phyloP scores from a whole-genome alignment of 2,329 filamentous ascomycete genomes.

The Cryphonectria parasitica region DNA sequence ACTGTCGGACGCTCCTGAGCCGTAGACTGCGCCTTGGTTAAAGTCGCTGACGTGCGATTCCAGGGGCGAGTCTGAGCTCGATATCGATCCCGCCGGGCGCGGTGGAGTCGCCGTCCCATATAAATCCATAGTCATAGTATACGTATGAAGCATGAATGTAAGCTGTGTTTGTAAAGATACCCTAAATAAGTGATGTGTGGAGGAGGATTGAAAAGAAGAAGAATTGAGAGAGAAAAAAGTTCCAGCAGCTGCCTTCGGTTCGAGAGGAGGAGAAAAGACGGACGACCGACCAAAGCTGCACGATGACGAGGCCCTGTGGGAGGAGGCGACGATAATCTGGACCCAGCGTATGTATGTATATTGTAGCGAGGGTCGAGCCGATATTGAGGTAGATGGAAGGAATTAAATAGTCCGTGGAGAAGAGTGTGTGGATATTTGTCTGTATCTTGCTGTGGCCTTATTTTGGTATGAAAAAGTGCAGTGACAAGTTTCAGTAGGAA shows the following conservation, averaged over 20 bases:
- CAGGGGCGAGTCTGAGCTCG: conserved; percentile 26
- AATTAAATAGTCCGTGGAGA: neutral
- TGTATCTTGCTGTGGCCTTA: neutral
- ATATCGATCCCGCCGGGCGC: conserved; percentile 17
- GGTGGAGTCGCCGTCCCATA: conserved; percentile 18
- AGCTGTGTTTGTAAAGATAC: neutral
- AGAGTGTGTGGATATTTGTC: neutral
- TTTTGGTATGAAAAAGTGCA: neutral
- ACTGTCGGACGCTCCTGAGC: conserved; percentile 32
- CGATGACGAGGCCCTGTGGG: too few species aligned
- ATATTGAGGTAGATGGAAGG: too few species aligned
- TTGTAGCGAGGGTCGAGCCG: neutral
- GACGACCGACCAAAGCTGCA: neutral
- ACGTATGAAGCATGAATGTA: neutral
- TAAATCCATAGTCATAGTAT: conserved; percentile 20
- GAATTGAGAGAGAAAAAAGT: too few species aligned
- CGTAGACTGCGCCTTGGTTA: conserved; percentile 28
- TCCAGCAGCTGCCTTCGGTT: neutral
- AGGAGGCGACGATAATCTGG: neutral
- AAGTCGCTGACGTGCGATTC: conserved; percentile 27
- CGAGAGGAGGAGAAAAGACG: neutral
- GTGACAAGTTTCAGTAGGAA: neutral
- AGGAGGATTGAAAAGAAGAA: neutral
- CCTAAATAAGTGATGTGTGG: neutral
- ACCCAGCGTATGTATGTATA: neutral